phyloP scores from a whole-genome alignment of 495 filamentous ascomycete species.

The Parathielavia hyrcaniae region DNA sequence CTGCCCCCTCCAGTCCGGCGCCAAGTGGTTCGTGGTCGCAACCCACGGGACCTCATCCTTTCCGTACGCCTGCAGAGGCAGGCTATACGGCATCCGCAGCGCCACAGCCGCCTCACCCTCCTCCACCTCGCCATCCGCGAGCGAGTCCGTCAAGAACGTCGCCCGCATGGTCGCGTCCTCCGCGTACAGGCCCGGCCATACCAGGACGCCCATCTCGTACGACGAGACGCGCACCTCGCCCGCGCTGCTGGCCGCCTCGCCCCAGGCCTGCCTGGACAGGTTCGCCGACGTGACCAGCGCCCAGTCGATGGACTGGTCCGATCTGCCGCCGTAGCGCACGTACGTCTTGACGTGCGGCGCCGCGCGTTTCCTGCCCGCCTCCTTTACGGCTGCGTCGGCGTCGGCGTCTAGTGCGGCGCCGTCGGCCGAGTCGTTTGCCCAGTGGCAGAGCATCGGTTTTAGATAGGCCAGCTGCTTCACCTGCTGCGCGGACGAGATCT shows the following conservation, averaged over 20 bases:
- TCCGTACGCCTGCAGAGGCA: constrained; percentile 64
- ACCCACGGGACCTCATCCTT: constrained; percentile 70
- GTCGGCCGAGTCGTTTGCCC: constrained; percentile 52
- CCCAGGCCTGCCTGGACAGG: constrained; percentile 86
- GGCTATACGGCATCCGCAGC: constrained; percentile 75
- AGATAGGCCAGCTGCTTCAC: constrained; percentile 70
- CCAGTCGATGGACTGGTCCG: constrained; percentile 62
- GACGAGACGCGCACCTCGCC: constrained; percentile 66
- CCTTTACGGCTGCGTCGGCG: constrained; percentile 10
- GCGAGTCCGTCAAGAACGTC: constrained; percentile 57
- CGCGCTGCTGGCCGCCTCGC: constrained; percentile 47
- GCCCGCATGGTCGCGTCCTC: constrained; percentile 57
- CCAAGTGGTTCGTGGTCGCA: constrained; percentile 53
- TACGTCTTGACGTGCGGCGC: constrained; percentile 93
- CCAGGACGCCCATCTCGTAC: constrained; percentile 79
- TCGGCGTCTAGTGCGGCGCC: constrained; percentile 17
- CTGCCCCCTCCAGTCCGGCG: constrained; percentile 64
- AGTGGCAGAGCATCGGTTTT: constrained; percentile 62
- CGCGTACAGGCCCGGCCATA: constrained; percentile 69
- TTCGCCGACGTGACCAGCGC: constrained; percentile 82
- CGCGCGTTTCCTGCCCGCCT: constrained; percentile 61
- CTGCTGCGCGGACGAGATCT: constrained; percentile 60
- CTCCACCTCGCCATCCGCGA: constrained; percentile 22
- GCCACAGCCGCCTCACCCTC: constrained; percentile 46
- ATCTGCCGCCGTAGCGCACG: constrained; percentile 56